A percentile compares a stretch with the other conserved stretches of the same genome.
Conservation (phyloP, 805 yeast species). For the Pichia manshurica region DNA sequence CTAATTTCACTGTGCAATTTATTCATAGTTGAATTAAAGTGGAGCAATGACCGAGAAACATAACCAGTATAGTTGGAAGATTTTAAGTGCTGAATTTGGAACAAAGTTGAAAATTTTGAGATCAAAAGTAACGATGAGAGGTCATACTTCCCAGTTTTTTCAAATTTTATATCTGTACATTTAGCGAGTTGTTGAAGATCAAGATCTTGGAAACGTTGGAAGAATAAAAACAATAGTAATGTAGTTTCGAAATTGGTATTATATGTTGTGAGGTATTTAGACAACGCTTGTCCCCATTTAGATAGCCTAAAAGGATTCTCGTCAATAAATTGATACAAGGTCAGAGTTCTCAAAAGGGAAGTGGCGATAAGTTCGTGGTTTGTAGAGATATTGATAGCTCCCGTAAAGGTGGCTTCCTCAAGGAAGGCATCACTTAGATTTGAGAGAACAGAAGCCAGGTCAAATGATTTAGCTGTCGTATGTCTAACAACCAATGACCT, state of each 20-base stretch:
- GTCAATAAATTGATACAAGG: slow-evolving; percentile 44
- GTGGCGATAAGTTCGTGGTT: slow-evolving; percentile 55
- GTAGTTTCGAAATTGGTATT: slow-evolving; percentile 10
- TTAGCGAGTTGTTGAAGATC: slow-evolving; percentile 38
- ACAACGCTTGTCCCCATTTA: slow-evolving; percentile 47
- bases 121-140: slow-evolving; percentile 33
- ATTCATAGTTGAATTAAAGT: slow-evolving; percentile 60
- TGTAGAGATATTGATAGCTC: slow-evolving; percentile 30
- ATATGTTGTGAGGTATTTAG: slow-evolving; percentile 1
- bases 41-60: slow-evolving; percentile 57
- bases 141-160: slow-evolving; percentile 35
- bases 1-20: slow-evolving; percentile 45
- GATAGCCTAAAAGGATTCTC: slow-evolving; percentile 37
- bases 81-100: slow-evolving; percentile 41
- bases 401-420: slow-evolving; percentile 9
- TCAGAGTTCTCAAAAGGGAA: slow-evolving; percentile 47
- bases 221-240: slow-evolving; percentile 42
- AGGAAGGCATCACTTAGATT: slow-evolving; percentile 30
- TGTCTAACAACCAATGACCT: slow-evolving; percentile 27
- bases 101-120: slow-evolving; percentile 43
- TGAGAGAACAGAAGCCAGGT: slow-evolving; percentile 27
- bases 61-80: slow-evolving; percentile 62
- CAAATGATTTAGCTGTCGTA: slow-evolving; percentile 29
- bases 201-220: slow-evolving; percentile 32
- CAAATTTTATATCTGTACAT: slow-evolving; percentile 24